These are phyloP conservation scores for Huntiella decipiens DNA, from an alignment of 2,329 filamentous ascomycete genomes.

Conservation along the genomic window DNA sequence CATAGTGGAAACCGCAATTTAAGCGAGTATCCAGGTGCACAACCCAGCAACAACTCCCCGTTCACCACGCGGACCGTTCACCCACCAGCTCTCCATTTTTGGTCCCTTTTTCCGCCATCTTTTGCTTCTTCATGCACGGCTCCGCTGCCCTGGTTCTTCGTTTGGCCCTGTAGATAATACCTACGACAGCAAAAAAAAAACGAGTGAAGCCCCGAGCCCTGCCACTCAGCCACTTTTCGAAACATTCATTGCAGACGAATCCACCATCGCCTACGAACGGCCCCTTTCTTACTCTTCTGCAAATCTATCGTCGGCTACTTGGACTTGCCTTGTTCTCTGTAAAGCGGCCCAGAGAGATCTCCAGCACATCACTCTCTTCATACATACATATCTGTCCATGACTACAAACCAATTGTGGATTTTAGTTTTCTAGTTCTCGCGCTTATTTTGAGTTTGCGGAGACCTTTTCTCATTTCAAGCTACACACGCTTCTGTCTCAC, in stretches of 20 bases:
- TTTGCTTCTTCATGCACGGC: no score
- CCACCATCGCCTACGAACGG: conserved; percentile 4
- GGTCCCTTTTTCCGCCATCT: no score
- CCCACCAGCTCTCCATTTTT: no score
- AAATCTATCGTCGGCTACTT: conserved; percentile 5
- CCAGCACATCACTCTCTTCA: conserved; percentile 1
- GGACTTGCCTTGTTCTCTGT: not conserved
- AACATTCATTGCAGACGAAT: conserved; percentile 1
- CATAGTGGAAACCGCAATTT: no score
- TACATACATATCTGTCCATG: not conserved
- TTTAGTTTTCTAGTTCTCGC: conserved; percentile 7
- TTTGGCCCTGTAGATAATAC: no score
- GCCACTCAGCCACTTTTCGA: conserved; percentile 11
- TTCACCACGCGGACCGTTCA: no score
- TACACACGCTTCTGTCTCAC: conserved; percentile 5
- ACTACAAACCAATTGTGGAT: not conserved
- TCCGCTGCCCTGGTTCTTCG: no score
- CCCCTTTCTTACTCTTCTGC: conserved; percentile 12
- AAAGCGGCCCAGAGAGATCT: not conserved
- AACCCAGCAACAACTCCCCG: no score
- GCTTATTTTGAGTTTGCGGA: conserved; percentile 1
- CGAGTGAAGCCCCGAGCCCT: not conserved
- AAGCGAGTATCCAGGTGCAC: no score
- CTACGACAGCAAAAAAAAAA: no score
- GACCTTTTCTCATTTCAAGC: conserved; percentile 2